Percentiles rank a stretch among this genome's conserved stretches.
These are phyloP conservation scores for Acaromyces ingoldii DNA, from an alignment of 1,284 basidiomycete species.

Conservation along the genomic window DNA sequence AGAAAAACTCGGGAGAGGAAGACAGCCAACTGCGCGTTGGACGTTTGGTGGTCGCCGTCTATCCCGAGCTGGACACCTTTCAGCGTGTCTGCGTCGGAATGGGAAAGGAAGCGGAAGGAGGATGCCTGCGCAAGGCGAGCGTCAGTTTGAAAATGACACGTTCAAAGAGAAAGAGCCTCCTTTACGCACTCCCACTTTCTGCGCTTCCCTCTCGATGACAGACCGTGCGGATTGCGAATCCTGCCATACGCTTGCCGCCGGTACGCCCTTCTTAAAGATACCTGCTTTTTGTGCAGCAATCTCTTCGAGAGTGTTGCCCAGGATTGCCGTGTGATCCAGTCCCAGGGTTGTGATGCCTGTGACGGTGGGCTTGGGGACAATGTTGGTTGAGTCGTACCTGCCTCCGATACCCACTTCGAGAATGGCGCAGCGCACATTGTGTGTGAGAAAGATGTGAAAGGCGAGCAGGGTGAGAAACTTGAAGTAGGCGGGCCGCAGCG, in stretches of 20 bases:
- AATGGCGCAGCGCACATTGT: conserved; percentile 77
- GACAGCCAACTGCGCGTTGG: conserved; percentile 85
- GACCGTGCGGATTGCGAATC: conserved; percentile 69
- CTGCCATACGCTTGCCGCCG: conserved; percentile 78
- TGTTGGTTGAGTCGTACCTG: conserved; percentile 89
- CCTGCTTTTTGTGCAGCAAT: conserved; percentile 96
- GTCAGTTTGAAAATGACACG: no score
- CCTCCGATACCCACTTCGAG: conserved; percentile 97
- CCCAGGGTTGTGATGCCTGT: conserved; percentile 88
- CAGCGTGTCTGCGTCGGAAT: background rate
- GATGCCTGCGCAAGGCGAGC: conserved; percentile 62
- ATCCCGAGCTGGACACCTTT: conserved; percentile 59
- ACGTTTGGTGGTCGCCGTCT: conserved; percentile 78
- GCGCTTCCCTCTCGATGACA: conserved; percentile 65
- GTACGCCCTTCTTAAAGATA: conserved; percentile 86
- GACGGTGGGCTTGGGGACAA: conserved; percentile 81
- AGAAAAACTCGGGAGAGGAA: conserved; percentile 71
- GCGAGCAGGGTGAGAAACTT: conserved; percentile 87
- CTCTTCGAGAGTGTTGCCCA: conserved; percentile 82
- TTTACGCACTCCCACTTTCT: conserved; percentile 56
- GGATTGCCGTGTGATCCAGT: conserved; percentile 83
- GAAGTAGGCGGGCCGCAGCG: conserved; percentile 84
- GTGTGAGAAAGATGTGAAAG: conserved; percentile 75
- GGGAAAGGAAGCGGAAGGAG: conserved; percentile 55
- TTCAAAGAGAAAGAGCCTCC: background rate